Base-by-base conservation (phyloP, 2,329 filamentous ascomycete genomes). In the Neodidymelliopsis sp. region DNA sequence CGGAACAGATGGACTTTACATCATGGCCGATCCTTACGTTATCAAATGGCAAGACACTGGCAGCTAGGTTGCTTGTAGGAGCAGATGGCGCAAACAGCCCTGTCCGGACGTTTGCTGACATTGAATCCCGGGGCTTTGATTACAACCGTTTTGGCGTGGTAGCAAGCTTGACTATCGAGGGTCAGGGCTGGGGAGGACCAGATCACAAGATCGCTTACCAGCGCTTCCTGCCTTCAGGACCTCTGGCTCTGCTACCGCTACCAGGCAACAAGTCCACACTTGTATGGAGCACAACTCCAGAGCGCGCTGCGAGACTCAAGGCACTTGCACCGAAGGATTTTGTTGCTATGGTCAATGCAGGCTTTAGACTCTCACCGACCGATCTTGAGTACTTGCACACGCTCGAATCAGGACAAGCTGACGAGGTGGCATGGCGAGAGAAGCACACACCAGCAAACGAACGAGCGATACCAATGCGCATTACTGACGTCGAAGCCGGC, bases 61-160 rank as follows among this genome's bases (percentile, higher is more conserved):
- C 88, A 24, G 91, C 94, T 1, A 84, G 94, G 33, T 81, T 99
- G 1, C 81, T 99, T 2, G 86, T 99, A 8, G 94, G 94, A 2
- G 95, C 94, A 3, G 94, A 99, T 65, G 94, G 94, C 12, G 91
- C 91, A 30, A 97, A 97, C 73, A 96, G 90, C 63, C 94, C 93
- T 2, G 94, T 99, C 11, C 86, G 94, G 28, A 81, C 86, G 0
- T 99, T 97, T 71, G 91, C 93, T 4, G 88, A 86, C 39, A 97
- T 99, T 60, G 80, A 86, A 31, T 90, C 87, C 46, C 83, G 86
- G 15, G 94, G 95, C 16, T 99, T 94, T 90, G 94, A 97, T 74
- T 99, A 99, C 73, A 82, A 84, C 39, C 84, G 92, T 28, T 89
- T 96, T 66, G 94, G 94, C 12, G 84, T 99, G 2, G 94, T 99